Conservation (phyloP, 1,284 basidiomycete genomes). For the Malassezia arunalokei region DNA sequence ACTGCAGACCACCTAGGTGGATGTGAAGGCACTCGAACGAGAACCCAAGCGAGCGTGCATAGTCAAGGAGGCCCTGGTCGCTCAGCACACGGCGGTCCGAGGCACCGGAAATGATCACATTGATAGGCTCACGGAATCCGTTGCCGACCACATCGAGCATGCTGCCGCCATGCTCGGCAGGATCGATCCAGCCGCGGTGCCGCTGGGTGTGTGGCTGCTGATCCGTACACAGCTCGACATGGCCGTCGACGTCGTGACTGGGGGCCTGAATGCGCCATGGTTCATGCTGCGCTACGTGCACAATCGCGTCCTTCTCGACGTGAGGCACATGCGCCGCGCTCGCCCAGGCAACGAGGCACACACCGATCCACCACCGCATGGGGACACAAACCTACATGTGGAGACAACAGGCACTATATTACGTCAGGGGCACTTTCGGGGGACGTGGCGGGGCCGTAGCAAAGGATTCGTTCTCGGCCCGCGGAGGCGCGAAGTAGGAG, state of each 20-base stretch:
- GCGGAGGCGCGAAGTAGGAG: background rate
- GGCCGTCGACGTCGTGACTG: slow-evolving; percentile 21
- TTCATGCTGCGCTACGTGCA: background rate
- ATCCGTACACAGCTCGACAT: slow-evolving; percentile 17
- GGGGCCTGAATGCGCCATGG: slow-evolving; percentile 3
- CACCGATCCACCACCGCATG: too few relatives aligned
- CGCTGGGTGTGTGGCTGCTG: background rate
- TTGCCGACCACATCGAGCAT: slow-evolving; percentile 50
- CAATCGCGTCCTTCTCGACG: background rate
- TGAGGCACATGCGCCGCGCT: background rate
- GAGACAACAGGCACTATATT: background rate
- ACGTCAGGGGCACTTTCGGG: slow-evolving; percentile 9
- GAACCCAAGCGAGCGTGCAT: slow-evolving; percentile 57
- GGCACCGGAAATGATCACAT: slow-evolving; percentile 68
- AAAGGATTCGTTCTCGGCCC: too few relatives aligned
- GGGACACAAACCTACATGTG: background rate
- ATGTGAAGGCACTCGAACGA: slow-evolving; percentile 72
- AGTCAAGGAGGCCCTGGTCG: slow-evolving; percentile 65
- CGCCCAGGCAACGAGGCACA: too few relatives aligned
- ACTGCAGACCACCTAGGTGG: slow-evolving; percentile 59
- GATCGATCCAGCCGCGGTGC: slow-evolving; percentile 25
- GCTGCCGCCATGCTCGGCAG: slow-evolving; percentile 23
- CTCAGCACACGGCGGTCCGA: slow-evolving; percentile 64
- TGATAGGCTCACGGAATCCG: slow-evolving; percentile 80
- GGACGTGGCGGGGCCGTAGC: slow-evolving; percentile 5